Percentiles rank a stretch among this genome's conserved stretches.
phyloP scores from a whole-genome alignment of 495 filamentous ascomycete genomes.

The Oidiodendron maius region DNA sequence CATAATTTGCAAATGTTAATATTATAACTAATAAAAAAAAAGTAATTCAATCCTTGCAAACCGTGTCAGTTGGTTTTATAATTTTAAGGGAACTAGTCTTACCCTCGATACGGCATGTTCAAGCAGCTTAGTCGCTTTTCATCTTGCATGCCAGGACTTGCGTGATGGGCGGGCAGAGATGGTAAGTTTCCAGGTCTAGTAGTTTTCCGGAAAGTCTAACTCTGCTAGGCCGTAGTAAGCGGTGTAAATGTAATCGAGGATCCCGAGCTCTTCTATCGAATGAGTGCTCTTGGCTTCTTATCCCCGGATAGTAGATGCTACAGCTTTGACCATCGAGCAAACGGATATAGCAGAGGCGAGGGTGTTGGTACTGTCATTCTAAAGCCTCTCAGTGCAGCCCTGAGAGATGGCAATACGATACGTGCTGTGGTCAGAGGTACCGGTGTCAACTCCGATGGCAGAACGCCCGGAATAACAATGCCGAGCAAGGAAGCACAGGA shows the following conservation, averaged over 20 bases:
- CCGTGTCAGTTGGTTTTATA: slow-evolving; percentile 52
- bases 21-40: slow-evolving; percentile 42
- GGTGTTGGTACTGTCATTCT: slow-evolving; percentile 51
- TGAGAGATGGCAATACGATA: slow-evolving; percentile 50
- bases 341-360: slow-evolving; percentile 64
- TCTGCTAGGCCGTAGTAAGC: too few species aligned
- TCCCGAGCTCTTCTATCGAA: too few species aligned
- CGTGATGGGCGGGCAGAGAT: slow-evolving; percentile 45
- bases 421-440: slow-evolving; percentile 56
- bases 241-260: background rate
- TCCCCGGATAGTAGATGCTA: slow-evolving; percentile 41
- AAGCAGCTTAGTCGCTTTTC: slow-evolving; percentile 54
- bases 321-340: slow-evolving; percentile 54
- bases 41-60: too few species aligned
- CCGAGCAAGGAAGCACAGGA: slow-evolving; percentile 53
- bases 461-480: slow-evolving; percentile 50
- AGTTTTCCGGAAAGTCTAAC: too few species aligned
- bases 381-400: slow-evolving; percentile 52
- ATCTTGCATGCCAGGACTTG: slow-evolving; percentile 76
- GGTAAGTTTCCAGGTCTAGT: slow-evolving; percentile 15
- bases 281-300: too few species aligned
- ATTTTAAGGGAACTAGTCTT: slow-evolving; percentile 51
- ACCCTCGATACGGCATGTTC: slow-evolving; percentile 89
- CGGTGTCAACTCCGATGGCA: slow-evolving; percentile 56
- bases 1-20: too few species aligned